Base-by-base conservation (phyloP, 306 rosid species). In the Acacia confusa region DNA sequence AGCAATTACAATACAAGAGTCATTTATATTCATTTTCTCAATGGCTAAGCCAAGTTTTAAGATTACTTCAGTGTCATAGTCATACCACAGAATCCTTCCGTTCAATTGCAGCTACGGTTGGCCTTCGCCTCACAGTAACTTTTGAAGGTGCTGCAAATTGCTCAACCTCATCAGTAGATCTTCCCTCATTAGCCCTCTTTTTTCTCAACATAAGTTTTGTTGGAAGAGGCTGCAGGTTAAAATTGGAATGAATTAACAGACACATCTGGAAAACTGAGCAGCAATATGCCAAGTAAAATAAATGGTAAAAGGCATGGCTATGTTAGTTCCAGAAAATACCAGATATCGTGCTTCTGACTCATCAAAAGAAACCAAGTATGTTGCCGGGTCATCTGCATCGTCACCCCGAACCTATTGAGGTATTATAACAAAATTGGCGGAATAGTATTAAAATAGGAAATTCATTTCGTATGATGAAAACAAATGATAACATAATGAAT, bases 121-220 rank as follows among this genome's bases (percentile, higher is more conserved):
- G 47, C 82, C 97, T 88, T 74, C 81, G 85, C 89, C 98, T 87
- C 53, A 96, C 94, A 0, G 97, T 92, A 76, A 96, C 97, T 84
- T 84, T 89, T 43, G 94, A 78, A 78, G 99, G 99, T 69, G 76
- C 53, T 6, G 97, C 97, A 84, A 90, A 92, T 86, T 96, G 98
- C 77, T 93, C 98, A 45, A 92, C 80, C 79, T 96, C 98, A 13
- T 96, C 99, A 16, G 70, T 85, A 15, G 94, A 85, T 88, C 95
- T 89, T 76, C 94, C 99, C 83, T 96, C 99, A 82, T 79, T 91
- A 34, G 99, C 88, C 87, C 97, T 92, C 91, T 96, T 96, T 81
- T 96, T 93, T 77, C 98, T 92, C 81, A 92, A 83, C 76, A 91
- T 87, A 74, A 96, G 94, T 86, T 93, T 95, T 25, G 93, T 91